Conservation (phyloP, 176 grass and related monocot genomes). For the Aegilops sharonensis region DNA sequence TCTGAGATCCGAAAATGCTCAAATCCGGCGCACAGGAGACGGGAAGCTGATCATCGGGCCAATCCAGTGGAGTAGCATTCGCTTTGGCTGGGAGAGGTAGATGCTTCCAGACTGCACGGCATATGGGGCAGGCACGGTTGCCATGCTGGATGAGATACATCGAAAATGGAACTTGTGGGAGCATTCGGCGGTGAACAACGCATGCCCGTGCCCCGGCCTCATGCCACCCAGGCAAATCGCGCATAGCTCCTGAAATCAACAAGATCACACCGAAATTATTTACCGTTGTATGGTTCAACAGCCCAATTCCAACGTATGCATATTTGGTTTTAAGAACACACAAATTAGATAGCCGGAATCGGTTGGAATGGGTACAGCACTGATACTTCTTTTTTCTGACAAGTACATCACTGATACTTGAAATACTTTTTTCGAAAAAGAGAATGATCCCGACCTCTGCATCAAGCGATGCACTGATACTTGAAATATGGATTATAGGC, state of each 20-base stretch:
- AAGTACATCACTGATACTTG: no score
- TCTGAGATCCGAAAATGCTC: no score
- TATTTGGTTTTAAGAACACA: no score
- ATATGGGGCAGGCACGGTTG: constrained; percentile 58
- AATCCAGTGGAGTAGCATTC: constrained; percentile 22
- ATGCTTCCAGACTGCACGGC: constrained; percentile 59
- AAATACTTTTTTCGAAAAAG: no score
- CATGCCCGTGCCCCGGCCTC: constrained; percentile 58
- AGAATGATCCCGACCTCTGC: no score
- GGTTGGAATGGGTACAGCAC: no score
- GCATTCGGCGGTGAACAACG: constrained; percentile 70
- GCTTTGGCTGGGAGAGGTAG: constrained; percentile 12
- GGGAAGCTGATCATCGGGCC: constrained; percentile 28
- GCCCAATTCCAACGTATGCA: no score
- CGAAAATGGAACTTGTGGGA: constrained; percentile 81
- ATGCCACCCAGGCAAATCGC: constrained; percentile 66
- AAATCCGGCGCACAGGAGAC: background rate
- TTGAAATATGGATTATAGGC: no score
- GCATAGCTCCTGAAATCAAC: constrained; percentile 54
- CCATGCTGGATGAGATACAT: constrained; percentile 65
- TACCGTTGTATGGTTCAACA: background rate
- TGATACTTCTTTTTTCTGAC: no score
- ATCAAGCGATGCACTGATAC: no score
- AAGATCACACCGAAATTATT: background rate
- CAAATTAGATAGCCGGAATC: no score